Percentiles rank a stretch among this genome's conserved stretches.
Evolutionary conservation across 352 stramenopile genomes (phyloP).

Genomic region (Saprolegnia diclina): DNA sequence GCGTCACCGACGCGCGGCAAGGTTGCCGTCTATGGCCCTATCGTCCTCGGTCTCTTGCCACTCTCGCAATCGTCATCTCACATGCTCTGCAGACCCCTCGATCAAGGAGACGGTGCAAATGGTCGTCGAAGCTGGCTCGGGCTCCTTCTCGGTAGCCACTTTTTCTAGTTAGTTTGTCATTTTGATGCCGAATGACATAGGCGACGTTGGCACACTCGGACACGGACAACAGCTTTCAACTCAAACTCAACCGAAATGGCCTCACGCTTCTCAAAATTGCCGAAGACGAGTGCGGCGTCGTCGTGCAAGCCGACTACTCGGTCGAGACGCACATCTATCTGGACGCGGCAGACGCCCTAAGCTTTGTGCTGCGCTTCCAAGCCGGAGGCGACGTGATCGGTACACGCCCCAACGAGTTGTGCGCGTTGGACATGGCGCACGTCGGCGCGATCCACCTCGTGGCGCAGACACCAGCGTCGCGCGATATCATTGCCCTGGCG

Average conservation of each 20-base stretch:
- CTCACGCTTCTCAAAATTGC: constrained; percentile 13
- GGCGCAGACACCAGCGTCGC: background rate
- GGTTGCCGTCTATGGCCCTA: background rate
- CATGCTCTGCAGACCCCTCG: constrained; percentile 10
- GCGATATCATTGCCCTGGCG: constrained; percentile 15
- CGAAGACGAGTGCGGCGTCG: constrained; percentile 9
- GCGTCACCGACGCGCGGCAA: background rate
- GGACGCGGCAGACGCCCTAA: constrained; percentile 3
- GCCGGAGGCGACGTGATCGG: background rate
- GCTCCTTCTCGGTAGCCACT: constrained; percentile 12
- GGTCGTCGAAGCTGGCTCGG: constrained; percentile 13
- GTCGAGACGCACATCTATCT: constrained; percentile 7
- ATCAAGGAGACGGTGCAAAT: constrained; percentile 13
- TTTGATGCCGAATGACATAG: background rate
- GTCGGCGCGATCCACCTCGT: constrained; percentile 3
- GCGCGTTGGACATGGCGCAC: background rate
- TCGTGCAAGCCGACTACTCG: constrained; percentile 15
- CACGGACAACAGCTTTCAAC: constrained; percentile 19
- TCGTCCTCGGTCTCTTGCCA: constrained; percentile 4
- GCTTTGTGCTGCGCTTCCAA: constrained; percentile 22
- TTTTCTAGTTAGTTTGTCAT: too few species aligned
- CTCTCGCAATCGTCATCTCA: background rate
- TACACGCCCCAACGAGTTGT: background rate
- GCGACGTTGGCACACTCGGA: constrained; percentile 18
- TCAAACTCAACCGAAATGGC: background rate